A percentile compares a stretch with the other conserved stretches of the same genome.
Evolutionary conservation across 768 basidiomycete genomes (phyloP).

Genomic region (Tephrocybe sp.): DNA sequence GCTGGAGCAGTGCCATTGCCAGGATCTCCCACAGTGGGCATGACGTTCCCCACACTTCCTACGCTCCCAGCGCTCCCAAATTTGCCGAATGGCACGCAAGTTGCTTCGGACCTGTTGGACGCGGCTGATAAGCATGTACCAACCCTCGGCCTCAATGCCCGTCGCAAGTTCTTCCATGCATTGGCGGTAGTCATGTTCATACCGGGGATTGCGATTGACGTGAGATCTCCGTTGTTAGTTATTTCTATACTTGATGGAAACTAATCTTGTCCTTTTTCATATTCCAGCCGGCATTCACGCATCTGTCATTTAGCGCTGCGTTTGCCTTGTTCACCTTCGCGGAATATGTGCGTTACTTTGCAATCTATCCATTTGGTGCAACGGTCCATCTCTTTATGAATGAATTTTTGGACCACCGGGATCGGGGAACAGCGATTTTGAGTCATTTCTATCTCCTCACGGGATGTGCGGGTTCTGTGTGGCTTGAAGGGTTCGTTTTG

Average conservation of each 20-base stretch:
- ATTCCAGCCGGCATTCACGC: constrained; percentile 89
- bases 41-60: constrained; percentile 44
- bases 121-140: constrained; percentile 90
- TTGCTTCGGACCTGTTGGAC: constrained; percentile 69
- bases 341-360: constrained; percentile 98
- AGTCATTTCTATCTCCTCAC: constrained; percentile 97
- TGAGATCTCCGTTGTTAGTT: constrained; percentile 42
- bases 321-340: constrained; percentile 95
- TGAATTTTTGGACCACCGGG: constrained; percentile 95
- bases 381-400: constrained; percentile 93
- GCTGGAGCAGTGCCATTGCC: constrained; percentile 7
- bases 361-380: constrained; percentile 94
- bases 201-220: constrained; percentile 90
- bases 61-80: constrained; percentile 46
- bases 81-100: constrained; percentile 45
- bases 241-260: constrained; percentile 10
- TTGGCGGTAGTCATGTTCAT: constrained; percentile 96
- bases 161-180: constrained; percentile 96
- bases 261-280: constrained; percentile 7
- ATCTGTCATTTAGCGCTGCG: constrained; percentile 90
- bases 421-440: constrained; percentile 92
- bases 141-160: constrained; percentile 84
- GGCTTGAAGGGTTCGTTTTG: constrained; percentile 85
- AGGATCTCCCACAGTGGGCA: constrained; percentile 20
- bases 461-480: constrained; percentile 90